These are phyloP conservation scores for Centrapalus pauciflorus DNA, from an alignment of 129 eudicot genomes.

Conservation along the genomic window DNA sequence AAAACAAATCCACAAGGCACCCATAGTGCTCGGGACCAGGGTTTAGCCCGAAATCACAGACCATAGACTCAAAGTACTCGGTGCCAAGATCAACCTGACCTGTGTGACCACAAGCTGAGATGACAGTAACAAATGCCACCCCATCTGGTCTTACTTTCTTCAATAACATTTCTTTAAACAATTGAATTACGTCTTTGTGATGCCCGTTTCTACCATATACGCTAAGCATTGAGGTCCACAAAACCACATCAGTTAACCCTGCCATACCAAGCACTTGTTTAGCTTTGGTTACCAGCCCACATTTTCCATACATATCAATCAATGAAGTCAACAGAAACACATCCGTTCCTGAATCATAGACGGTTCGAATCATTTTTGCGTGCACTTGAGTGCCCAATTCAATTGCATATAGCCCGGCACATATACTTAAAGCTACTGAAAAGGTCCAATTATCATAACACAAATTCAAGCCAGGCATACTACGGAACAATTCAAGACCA, in stretches of 20 bases:
- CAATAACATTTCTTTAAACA: slow-evolving; percentile 49
- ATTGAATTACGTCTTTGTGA: slow-evolving; percentile 38
- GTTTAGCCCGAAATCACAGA: slow-evolving; percentile 40
- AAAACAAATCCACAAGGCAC: slow-evolving; percentile 70
- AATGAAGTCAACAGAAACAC: slow-evolving; percentile 58
- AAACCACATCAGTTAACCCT: slow-evolving; percentile 55
- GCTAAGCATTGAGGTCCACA: slow-evolving; percentile 86
- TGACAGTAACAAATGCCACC: slow-evolving; percentile 55
- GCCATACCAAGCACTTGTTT: slow-evolving; percentile 40
- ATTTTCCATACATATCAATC: slow-evolving; percentile 71
- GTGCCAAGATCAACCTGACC: slow-evolving; percentile 73
- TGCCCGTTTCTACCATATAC: slow-evolving; percentile 65
- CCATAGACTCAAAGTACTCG: slow-evolving; percentile 57
- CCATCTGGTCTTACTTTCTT: slow-evolving; percentile 70
- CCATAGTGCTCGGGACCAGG: slow-evolving; percentile 69
- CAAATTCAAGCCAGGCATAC: slow-evolving; percentile 43
- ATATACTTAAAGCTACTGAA: slow-evolving; percentile 46
- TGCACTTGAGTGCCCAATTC: slow-evolving; percentile 68
- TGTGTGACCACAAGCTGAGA: slow-evolving; percentile 73
- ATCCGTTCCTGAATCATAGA: slow-evolving; percentile 37
- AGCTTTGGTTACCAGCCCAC: slow-evolving; percentile 55
- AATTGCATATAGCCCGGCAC: slow-evolving; percentile 44
- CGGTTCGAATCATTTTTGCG: slow-evolving; percentile 33
- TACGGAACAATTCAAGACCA: slow-evolving; percentile 42
- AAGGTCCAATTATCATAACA: slow-evolving; percentile 55